Percentiles rank a stretch among this genome's conserved stretches.
phyloP scores from a whole-genome alignment of 2,329 filamentous ascomycete species.

The Tolypocladium cylindrosporum region DNA sequence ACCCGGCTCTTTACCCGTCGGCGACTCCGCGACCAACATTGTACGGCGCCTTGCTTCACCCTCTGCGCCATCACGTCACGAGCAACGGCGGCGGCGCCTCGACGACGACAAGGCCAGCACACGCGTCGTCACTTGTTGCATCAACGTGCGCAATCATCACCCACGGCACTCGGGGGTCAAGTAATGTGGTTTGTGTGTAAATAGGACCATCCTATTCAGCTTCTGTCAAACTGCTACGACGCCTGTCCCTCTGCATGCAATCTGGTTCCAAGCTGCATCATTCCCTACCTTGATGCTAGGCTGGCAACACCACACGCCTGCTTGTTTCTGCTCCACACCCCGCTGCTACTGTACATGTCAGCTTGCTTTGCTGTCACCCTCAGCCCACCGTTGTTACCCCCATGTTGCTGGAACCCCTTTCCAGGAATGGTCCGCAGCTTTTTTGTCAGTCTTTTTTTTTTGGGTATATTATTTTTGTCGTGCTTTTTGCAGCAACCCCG shows the following conservation, averaged over 20 bases:
- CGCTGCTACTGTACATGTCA: neutral
- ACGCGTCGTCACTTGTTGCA: neutral
- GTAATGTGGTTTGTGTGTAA: neutral
- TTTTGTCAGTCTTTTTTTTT: neutral
- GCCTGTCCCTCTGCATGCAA: neutral
- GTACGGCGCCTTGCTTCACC: neutral
- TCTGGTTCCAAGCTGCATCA: slow-evolving; percentile 4
- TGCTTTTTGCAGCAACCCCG: neutral
- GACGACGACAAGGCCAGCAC: neutral
- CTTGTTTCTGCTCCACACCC: neutral
- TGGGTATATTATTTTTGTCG: neutral
- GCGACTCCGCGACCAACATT: neutral
- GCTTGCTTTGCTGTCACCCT: neutral
- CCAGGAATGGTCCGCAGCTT: neutral
- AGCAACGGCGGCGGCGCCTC: neutral
- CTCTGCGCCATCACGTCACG: neutral
- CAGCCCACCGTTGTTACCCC: neutral
- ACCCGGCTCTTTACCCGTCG: neutral
- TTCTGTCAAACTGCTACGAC: neutral
- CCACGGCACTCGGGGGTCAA: too few relatives aligned
- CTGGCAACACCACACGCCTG: neutral
- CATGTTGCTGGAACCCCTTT: neutral
- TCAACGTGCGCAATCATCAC: neutral
- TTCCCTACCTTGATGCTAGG: neutral
- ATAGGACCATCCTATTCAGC: neutral